phyloP scores from a whole-genome alignment of 306 rosid species.

The Trifolium subterraneum region DNA sequence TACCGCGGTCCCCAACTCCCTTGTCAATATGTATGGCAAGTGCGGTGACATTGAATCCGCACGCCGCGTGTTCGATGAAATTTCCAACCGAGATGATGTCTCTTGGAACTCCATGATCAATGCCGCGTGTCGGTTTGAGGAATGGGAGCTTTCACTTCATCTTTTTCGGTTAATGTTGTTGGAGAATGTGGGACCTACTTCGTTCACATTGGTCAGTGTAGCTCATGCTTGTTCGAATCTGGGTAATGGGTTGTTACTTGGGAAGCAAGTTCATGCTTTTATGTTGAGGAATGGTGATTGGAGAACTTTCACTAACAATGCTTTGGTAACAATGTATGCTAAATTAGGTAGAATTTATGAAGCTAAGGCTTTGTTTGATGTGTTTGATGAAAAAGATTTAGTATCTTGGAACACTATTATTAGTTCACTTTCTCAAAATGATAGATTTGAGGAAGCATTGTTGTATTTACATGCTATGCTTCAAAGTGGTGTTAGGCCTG shows the following conservation, averaged over 20 bases:
- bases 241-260: slow-evolving; percentile 57
- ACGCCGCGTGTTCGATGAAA: slow-evolving; percentile 62
- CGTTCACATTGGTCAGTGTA: slow-evolving; percentile 73
- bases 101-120: slow-evolving; percentile 87
- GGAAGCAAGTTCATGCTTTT: slow-evolving; percentile 77
- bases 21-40: slow-evolving; percentile 74
- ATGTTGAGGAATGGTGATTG: slow-evolving; percentile 56
- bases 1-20: slow-evolving; percentile 68
- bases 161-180: slow-evolving; percentile 61
- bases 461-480: slow-evolving; percentile 55
- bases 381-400: slow-evolving; percentile 69
- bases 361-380: slow-evolving; percentile 63
- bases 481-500: slow-evolving; percentile 60
- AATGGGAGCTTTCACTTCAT: slow-evolving; percentile 69
- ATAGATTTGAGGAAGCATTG: slow-evolving; percentile 68
- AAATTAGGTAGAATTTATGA: slow-evolving; percentile 62
- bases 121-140: slow-evolving; percentile 60
- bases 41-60: slow-evolving; percentile 62
- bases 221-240: slow-evolving; percentile 76
- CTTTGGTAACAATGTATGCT: slow-evolving; percentile 81
- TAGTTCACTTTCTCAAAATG: slow-evolving; percentile 75
- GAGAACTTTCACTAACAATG: slow-evolving; percentile 70
- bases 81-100: slow-evolving; percentile 63
- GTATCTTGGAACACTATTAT: slow-evolving; percentile 85
- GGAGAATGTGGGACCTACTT: slow-evolving; percentile 63